Base-by-base conservation (phyloP, 495 filamentous ascomycete genomes). In the Apodospora peruviana region DNA sequence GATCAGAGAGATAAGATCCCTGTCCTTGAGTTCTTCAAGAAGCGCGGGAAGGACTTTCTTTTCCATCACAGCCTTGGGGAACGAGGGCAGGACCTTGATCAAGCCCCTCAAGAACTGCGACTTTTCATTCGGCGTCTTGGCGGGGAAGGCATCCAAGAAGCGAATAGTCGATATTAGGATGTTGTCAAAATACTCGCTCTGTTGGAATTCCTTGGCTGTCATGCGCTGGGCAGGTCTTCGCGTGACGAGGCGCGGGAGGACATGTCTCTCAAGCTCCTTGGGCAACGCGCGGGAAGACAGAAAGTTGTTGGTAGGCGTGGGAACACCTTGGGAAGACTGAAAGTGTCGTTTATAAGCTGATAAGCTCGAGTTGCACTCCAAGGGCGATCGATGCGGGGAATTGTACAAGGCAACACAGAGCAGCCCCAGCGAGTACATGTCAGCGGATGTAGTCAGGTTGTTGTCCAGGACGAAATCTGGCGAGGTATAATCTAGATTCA, bases 161-260 rank as follows among this genome's bases (percentile, higher is more conserved):
- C 94, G 90, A 44, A 98, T 90, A 0, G 94, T 93, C 1, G 90
- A 93, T 21, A 98, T 87, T 19, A 98, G 75, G 43, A 96, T 90
- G 61, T 96, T 97, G 64, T 97, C 89, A 53, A 98, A 98, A 61
- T 94, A 98, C 51, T 82, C 80, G 50, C 88, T 90, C 61, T 95
- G 82, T 60, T 98, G 91, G 51, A 98, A 97, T 53, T 95, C 91
- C 43, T 82, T 80, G 29, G 91, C 94, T 46, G 81, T 91, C 72
- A 95, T 81, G 23, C 93, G 79, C 56, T 93, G 84, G 1, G 88
- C 87, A 0, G 93, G 88, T 43, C 88, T 75, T 46, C 94, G 77
- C 0, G 93, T 91, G 48, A 97, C 87, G 23, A 97, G 75, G 35
- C 82, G 74, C 2, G 93, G 88, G 17, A 98, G 70, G 0, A 96